Evolutionary conservation across 495 filamentous ascomycete species (phyloP).

Genomic region (Talaromyces ruber): DNA sequence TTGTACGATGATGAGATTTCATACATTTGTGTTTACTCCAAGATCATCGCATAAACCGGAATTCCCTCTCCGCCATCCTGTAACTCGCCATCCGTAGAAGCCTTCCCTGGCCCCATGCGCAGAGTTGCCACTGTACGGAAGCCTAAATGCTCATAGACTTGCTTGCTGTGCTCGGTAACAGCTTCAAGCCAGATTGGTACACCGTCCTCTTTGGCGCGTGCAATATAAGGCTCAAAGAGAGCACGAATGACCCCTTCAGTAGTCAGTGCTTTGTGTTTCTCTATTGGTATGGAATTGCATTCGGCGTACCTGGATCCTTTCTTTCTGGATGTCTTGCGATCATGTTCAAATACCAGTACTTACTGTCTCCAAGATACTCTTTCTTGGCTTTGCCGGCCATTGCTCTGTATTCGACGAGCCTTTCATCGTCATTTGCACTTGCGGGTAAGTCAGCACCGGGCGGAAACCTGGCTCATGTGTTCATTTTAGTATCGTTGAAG

Average conservation of each 20-base stretch:
- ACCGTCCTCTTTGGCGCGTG: constrained; percentile 2
- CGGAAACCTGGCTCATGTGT: not conserved
- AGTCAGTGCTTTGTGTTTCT: not conserved
- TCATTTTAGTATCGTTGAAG: not conserved
- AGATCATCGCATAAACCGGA: constrained; percentile 22
- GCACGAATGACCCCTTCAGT: constrained; percentile 10
- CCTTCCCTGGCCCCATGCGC: constrained; percentile 7
- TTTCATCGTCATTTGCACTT: not conserved
- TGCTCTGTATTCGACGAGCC: constrained; percentile 3
- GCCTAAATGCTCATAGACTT: constrained; percentile 9
- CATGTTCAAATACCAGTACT: constrained; percentile 11
- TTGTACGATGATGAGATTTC: not conserved
- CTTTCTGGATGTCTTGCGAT: constrained; percentile 9
- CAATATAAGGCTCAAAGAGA: constrained; percentile 9
- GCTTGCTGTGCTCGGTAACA: constrained; percentile 7
- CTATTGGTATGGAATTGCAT: not conserved
- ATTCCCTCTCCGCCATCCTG: constrained; percentile 10
- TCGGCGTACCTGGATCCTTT: constrained; percentile 8
- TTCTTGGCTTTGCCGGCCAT: constrained; percentile 5
- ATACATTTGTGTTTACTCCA: not conserved
- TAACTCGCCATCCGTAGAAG: constrained; percentile 4
- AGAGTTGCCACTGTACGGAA: constrained; percentile 5
- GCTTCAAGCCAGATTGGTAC: constrained; percentile 11
- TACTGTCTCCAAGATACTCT: not conserved
- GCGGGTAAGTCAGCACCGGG: not conserved